Conservation (phyloP, 345 rosid genomes). For the Carallia pectinifolia region DNA sequence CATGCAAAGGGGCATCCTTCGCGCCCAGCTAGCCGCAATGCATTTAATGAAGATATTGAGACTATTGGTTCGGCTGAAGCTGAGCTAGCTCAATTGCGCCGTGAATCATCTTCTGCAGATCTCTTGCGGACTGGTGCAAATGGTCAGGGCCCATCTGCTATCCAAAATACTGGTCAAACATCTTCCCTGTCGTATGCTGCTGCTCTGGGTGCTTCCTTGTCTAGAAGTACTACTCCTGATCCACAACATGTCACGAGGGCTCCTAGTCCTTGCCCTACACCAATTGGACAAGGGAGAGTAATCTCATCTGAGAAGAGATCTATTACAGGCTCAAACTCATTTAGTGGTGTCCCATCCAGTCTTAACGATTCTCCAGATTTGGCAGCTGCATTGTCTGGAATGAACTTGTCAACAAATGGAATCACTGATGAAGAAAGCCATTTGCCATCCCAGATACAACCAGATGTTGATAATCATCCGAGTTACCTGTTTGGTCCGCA, state of each 20-base stretch:
- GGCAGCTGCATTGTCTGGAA: conserved; percentile 61
- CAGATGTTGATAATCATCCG: conserved; percentile 44
- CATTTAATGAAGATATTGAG: conserved; percentile 62
- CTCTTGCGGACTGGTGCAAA: conserved; percentile 32
- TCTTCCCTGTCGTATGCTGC: conserved; percentile 76
- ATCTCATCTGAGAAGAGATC: conserved; percentile 59
- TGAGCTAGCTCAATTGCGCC: conserved; percentile 46
- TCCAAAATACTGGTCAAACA: conserved; percentile 46
- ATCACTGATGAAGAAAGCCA: conserved; percentile 42
- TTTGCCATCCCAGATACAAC: conserved; percentile 35
- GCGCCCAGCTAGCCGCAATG: conserved; percentile 72
- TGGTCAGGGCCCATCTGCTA: conserved; percentile 47
- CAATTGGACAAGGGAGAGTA: conserved; percentile 80
- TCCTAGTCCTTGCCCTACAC: conserved; percentile 85
- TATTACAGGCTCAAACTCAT: conserved; percentile 44
- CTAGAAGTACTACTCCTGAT: conserved; percentile 88
- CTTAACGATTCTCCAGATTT: conserved; percentile 55
- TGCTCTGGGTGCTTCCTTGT: conserved; percentile 72
- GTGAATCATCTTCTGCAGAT: conserved; percentile 41
- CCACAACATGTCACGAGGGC: conserved; percentile 68
- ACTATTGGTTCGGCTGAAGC: conserved; percentile 40
- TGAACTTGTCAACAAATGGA: conserved; percentile 57
- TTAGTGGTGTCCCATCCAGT: conserved; percentile 52
- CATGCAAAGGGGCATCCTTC: conserved; percentile 45
- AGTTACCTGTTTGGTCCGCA: conserved; percentile 48